Conservation (phyloP, 2,329 filamentous ascomycete genomes). For the Penicillium italicum region DNA sequence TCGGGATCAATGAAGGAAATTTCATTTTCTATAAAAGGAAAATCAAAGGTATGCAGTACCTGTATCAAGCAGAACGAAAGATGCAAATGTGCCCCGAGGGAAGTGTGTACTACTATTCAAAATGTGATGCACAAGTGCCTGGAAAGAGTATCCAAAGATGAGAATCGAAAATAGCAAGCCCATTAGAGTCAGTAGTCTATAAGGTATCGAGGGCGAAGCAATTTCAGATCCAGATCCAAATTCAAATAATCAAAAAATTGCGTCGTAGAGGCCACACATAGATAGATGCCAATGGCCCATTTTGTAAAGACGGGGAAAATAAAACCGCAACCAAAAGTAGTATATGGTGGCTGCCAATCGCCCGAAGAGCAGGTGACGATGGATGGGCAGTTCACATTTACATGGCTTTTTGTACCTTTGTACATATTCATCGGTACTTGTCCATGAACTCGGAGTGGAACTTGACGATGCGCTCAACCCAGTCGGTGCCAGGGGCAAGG, state of each 20-base stretch:
- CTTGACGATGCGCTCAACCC: conserved; percentile 79
- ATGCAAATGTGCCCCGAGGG: background rate
- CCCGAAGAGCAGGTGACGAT: background rate
- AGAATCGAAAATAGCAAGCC: background rate
- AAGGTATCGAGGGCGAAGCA: conserved; percentile 1
- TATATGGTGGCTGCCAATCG: background rate
- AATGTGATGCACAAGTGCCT: background rate
- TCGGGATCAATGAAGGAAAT: background rate
- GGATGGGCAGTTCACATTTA: background rate
- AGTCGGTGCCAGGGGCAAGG: conserved; percentile 91
- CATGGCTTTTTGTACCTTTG: background rate
- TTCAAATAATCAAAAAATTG: background rate
- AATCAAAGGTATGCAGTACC: background rate
- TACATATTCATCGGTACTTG: conserved; percentile 53
- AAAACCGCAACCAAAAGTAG: background rate
- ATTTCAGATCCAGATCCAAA: conserved; percentile 2
- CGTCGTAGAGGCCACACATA: background rate
- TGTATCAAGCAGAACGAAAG: background rate
- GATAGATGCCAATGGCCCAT: background rate
- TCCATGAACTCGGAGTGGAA: conserved; percentile 92
- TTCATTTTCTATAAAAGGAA: background rate
- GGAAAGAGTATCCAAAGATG: background rate
- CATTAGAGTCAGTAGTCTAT: conserved; percentile 11
- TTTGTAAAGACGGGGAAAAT: background rate
- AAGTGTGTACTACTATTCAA: background rate